Evolutionary conservation across 768 basidiomycete genomes (phyloP), one percentile per base, ranked within the genome.

Genomic region (Pholiota molesta): DNA sequence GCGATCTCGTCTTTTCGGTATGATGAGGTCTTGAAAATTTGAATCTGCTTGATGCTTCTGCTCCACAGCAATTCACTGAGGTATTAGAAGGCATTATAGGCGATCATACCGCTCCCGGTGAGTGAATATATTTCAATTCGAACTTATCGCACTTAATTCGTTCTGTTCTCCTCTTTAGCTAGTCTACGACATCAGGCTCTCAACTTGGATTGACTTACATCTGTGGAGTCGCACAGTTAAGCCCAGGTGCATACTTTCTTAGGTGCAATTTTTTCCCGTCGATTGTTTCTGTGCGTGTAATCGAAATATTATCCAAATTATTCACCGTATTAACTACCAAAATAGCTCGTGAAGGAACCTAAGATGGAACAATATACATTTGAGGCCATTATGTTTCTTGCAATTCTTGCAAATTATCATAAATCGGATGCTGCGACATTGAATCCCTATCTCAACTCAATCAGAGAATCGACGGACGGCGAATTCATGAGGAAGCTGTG

Each of bases 241-340:
- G 89, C 66, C 86, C 87, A 0, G 89, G 88, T 10, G 90, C 89
- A 8, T 91, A 90, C 67, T 85, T 91, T 52, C 78, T 90, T 14
- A 83, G 87, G 11, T 76, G 77, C 44, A 85, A 90, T 69, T 74
- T 90, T 19, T 89, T 85, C 67, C 81, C 87, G 4, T 76, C 82
- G 1, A 78, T 89, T 26, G 72, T 75, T 19, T 73, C 76, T 19
- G 88, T 84, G 57, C 49, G 83, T 76, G n/a, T 37, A 13, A 13
- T 6, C n/a, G 5, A 19, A 49, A 8, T n/a, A 23, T 14, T 26
- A 21, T 8, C 11, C 23, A 26, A 10, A 26, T 3, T 8, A 19
- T 49, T 49, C 10, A 21, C 5, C 52, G 16, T 33, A 40, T 13
- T 26, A 16, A 23, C 7, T 33, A 47, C 23, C 39, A 16, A 51